phyloP scores from a whole-genome alignment of 2,329 filamentous ascomycete genomes.

The Aspergillus sergii region DNA sequence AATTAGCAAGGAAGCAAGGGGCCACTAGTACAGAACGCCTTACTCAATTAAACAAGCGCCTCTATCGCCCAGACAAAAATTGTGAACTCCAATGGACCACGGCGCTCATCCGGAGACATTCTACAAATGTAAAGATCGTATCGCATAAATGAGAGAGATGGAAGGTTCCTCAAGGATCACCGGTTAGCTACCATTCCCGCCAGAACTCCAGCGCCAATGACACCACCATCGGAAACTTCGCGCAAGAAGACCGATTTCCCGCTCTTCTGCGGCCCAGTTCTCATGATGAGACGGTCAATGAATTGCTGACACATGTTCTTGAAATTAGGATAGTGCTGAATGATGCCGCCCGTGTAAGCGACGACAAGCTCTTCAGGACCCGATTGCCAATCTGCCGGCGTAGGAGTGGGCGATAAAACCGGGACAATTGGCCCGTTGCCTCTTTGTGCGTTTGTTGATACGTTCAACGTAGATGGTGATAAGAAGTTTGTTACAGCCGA shows the following conservation, averaged over 20 bases:
- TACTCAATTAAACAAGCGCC: conserved; percentile 2
- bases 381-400: conserved; percentile 44
- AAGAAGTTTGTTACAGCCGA: conserved; percentile 18
- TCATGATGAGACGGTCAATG: conserved; percentile 60
- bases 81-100: conserved; percentile 6
- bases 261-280: conserved; percentile 47
- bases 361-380: conserved; percentile 67
- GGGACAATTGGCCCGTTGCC: conserved; percentile 38
- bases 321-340: conserved; percentile 77
- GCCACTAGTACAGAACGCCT: conserved; percentile 7
- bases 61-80: conserved; percentile 11
- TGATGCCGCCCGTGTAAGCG: conserved; percentile 79
- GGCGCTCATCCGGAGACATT: conserved; percentile 4
- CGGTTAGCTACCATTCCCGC: conserved; percentile 49
- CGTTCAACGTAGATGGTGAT: conserved; percentile 12
- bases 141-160: conserved; percentile 9
- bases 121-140: conserved; percentile 6
- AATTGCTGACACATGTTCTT: conserved; percentile 69
- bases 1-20: neutral
- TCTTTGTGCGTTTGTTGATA: conserved; percentile 12
- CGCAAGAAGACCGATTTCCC: conserved; percentile 54
- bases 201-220: conserved; percentile 58
- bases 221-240: conserved; percentile 57
- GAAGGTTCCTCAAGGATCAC: neutral
- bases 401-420: conserved; percentile 36